Conservation (phyloP, 345 rosid genomes). For the Linum trigynum region DNA sequence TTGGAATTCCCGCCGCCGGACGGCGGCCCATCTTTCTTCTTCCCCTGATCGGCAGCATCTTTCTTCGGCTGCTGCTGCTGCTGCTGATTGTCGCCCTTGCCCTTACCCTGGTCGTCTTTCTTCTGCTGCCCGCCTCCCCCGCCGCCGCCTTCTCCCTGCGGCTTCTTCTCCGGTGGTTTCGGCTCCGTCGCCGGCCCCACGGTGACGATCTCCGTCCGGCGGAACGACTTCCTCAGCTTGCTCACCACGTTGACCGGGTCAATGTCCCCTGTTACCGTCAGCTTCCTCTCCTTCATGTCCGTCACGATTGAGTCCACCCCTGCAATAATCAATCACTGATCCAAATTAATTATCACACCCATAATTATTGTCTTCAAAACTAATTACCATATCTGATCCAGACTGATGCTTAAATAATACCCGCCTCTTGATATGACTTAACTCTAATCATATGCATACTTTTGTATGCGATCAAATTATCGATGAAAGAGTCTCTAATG, state of each 20-base stretch:
- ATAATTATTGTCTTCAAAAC: not conserved
- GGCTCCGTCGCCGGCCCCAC: conserved; percentile 58
- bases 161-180: conserved; percentile 47
- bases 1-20: too few relatives aligned
- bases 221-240: conserved; percentile 43
- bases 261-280: conserved; percentile 46
- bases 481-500: too few relatives aligned
- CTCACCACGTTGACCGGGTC: conserved; percentile 33
- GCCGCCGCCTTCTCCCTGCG: conserved; percentile 15
- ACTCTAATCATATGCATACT: too few relatives aligned
- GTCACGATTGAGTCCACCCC: conserved; percentile 45
- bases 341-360: not conserved
- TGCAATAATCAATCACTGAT: not conserved
- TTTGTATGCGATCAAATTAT: too few relatives aligned
- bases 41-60: conserved; percentile 1
- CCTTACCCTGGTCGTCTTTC: conserved; percentile 15
- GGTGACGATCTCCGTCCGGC: conserved; percentile 35
- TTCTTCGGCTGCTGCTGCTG: not conserved
- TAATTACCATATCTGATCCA: not conserved
- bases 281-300: conserved; percentile 53
- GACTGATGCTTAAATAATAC: conserved; percentile 2
- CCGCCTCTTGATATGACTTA: too few relatives aligned
- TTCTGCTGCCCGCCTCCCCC: conserved; percentile 12
- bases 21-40: conserved; percentile 14
- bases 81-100: not conserved